Conservation (phyloP, 257 asterid species). For the Fraxinus pennsylvanica region DNA sequence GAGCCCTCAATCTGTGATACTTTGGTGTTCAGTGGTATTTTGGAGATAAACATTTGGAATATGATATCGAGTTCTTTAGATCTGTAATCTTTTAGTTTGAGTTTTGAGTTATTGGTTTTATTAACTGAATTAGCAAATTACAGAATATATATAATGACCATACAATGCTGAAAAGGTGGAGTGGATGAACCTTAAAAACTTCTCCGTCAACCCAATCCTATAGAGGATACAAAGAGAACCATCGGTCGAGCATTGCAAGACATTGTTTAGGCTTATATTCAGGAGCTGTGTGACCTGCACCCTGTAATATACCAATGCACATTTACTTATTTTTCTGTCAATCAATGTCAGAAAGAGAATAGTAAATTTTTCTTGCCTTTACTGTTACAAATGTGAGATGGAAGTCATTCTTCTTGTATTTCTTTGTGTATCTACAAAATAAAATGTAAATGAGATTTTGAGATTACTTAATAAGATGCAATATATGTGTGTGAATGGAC, state of each 20-base stretch:
- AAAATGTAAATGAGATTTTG: no score
- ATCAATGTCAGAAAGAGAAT: background rate
- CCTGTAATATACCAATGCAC: background rate
- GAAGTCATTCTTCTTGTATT: constrained; percentile 25
- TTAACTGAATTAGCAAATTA: no score
- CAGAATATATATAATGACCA: no score
- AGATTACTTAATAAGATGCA: background rate
- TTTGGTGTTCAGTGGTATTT: no score
- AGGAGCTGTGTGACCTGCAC: background rate
- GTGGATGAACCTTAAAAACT: background rate
- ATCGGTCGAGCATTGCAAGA: constrained; percentile 33
- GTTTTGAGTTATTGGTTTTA: no score
- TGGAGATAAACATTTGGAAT: no score
- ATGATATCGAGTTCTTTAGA: no score
- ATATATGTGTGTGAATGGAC: background rate
- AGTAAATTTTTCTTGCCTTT: constrained; percentile 32
- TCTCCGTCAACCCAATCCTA: background rate
- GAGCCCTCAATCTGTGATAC: no score
- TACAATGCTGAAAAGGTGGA: no score
- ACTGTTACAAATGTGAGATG: constrained; percentile 44
- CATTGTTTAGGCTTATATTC: constrained; percentile 38
- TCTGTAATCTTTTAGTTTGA: no score
- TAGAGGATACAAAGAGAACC: constrained; percentile 19
- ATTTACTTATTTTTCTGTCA: background rate
- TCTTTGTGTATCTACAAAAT: constrained; percentile 37